These are phyloP conservation scores for Coprinopsis marcescibilis DNA, from an alignment of 768 basidiomycete genomes.

Conservation along the genomic window DNA sequence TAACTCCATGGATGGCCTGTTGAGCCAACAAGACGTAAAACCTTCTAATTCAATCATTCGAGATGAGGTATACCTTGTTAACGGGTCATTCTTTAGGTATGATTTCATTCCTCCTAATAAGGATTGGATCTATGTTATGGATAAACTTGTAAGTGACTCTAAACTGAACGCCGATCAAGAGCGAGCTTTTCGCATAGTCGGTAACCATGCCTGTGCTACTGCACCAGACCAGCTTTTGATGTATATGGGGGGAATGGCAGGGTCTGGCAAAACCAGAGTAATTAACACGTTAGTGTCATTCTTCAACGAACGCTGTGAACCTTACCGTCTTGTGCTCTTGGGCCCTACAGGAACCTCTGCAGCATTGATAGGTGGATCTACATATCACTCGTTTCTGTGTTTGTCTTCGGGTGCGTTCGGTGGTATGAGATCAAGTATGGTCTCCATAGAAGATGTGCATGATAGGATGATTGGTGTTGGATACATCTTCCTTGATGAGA, in stretches of 20 bases:
- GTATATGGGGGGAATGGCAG: conserved; percentile 29
- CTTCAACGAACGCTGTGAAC: conserved; percentile 20
- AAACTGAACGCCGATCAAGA: conserved; percentile 25
- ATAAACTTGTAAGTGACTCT: conserved; percentile 11
- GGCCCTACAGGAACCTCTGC: neutral
- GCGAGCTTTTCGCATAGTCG: conserved; percentile 25
- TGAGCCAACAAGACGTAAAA: no score
- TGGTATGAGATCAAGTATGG: conserved; percentile 11
- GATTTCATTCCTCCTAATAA: conserved; percentile 10
- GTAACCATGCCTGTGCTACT: conserved; percentile 17
- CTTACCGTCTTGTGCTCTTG: conserved; percentile 12
- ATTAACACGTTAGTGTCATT: conserved; percentile 20
- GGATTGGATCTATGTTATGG: neutral
- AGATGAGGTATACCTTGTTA: neutral
- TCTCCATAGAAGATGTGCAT: neutral
- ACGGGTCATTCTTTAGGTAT: neutral
- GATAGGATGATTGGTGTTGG: conserved; percentile 24
- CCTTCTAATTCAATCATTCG: no score
- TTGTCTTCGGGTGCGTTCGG: neutral
- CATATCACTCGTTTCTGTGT: conserved; percentile 26
- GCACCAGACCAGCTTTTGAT: conserved; percentile 21
- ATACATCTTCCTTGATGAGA: conserved; percentile 37
- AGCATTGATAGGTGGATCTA: conserved; percentile 17
- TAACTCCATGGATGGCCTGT: no score
- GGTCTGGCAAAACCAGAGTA: conserved; percentile 28